Conservation (phyloP, 1,284 basidiomycete genomes). For the Phellopilus nigrolimitatus region DNA sequence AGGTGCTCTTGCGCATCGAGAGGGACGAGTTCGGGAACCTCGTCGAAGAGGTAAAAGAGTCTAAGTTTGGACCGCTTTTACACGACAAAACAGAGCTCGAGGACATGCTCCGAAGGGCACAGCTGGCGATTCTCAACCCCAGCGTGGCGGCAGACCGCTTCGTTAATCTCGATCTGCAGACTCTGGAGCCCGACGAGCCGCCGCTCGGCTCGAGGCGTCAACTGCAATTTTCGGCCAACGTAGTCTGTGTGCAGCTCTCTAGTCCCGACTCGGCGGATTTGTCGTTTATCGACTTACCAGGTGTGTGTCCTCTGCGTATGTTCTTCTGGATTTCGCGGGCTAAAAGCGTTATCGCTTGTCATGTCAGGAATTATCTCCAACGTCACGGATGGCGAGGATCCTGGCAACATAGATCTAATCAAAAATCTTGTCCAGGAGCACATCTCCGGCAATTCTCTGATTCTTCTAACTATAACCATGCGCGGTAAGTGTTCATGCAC, state of each 20-base stretch:
- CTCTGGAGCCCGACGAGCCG: background rate
- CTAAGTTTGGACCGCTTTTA: constrained; percentile 34
- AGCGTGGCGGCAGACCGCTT: constrained; percentile 24
- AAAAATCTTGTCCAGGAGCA: constrained; percentile 34
- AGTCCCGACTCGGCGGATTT: constrained; percentile 42
- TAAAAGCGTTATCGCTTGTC: background rate
- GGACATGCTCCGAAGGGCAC: constrained; percentile 44
- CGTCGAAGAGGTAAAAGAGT: constrained; percentile 29
- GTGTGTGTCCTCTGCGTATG: constrained; percentile 24
- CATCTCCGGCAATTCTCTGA: constrained; percentile 36
- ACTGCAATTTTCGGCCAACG: constrained; percentile 38
- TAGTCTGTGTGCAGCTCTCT: constrained; percentile 40
- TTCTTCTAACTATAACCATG: constrained; percentile 38
- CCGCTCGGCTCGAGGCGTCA: constrained; percentile 13
- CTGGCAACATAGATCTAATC: constrained; percentile 32
- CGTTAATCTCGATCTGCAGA: constrained; percentile 25
- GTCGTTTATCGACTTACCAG: constrained; percentile 43
- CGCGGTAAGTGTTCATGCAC: constrained; percentile 27
- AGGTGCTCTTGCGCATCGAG: constrained; percentile 34
- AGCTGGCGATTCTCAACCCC: constrained; percentile 41
- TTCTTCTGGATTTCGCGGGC: background rate
- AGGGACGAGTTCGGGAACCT: constrained; percentile 28
- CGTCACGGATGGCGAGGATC: constrained; percentile 25
- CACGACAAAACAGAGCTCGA: constrained; percentile 35
- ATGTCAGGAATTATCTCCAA: constrained; percentile 34